Percentiles rank a stretch among this genome's conserved stretches.
phyloP scores from a whole-genome alignment of 1,284 basidiomycete genomes.

The Sporisorium iseilematis-ciliati region DNA sequence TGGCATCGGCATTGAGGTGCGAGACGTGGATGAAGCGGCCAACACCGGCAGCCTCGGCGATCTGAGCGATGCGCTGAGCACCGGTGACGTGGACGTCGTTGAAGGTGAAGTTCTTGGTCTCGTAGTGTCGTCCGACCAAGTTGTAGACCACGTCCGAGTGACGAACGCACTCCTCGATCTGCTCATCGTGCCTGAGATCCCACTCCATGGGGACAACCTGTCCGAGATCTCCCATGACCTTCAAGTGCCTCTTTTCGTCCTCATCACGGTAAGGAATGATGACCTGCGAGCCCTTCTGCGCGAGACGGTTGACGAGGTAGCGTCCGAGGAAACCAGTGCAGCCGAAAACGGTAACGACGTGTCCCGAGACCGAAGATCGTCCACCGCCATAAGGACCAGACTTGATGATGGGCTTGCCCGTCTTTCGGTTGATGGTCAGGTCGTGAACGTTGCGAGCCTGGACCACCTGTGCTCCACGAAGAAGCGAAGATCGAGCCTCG shows the following conservation, averaged over 20 bases:
- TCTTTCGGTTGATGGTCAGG: constrained; percentile 67
- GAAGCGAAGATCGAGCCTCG: constrained; percentile 43
- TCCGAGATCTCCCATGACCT: constrained; percentile 94
- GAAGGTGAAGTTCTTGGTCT: constrained; percentile 91
- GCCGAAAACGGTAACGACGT: constrained; percentile 95
- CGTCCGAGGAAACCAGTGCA: constrained; percentile 94
- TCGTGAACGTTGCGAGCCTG: constrained; percentile 62
- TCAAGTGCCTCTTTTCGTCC: constrained; percentile 90
- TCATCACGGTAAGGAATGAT: constrained; percentile 96
- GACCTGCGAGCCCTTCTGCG: constrained; percentile 92
- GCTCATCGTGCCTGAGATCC: constrained; percentile 86
- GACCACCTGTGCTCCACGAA: constrained; percentile 39
- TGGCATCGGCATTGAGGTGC: constrained; percentile 87
- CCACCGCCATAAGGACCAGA: constrained; percentile 67
- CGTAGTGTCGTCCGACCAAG: constrained; percentile 87
- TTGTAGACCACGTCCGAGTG: constrained; percentile 99
- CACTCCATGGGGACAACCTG: constrained; percentile 98
- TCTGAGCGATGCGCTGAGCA: constrained; percentile 77
- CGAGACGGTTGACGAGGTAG: constrained; percentile 80
- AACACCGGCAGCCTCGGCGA: constrained; percentile 83
- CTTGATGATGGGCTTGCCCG: constrained; percentile 64
- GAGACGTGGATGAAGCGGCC: constrained; percentile 92
- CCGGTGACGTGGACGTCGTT: constrained; percentile 83
- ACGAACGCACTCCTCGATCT: constrained; percentile 91
- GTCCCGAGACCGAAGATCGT: constrained; percentile 71